phyloP scores from a whole-genome alignment of 495 filamentous ascomycete species.

The Lepraria neglecta region DNA sequence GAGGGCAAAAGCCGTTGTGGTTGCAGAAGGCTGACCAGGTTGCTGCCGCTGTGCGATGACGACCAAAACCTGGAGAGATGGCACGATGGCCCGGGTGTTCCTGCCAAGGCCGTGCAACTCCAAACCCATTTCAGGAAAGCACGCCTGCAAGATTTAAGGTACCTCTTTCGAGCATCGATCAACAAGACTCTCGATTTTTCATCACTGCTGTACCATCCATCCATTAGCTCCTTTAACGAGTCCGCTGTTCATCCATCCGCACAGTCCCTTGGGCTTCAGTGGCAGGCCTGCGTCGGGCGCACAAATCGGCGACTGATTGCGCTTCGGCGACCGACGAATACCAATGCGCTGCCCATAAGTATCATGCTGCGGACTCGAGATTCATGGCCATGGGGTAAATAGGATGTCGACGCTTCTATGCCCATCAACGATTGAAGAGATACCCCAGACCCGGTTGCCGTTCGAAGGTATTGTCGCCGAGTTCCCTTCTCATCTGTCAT shows the following conservation, averaged over 20 bases:
- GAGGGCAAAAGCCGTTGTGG: constrained; percentile 1
- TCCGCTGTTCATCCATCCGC: too few relatives aligned
- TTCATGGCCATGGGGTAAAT: too few relatives aligned
- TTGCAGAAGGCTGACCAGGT: not conserved
- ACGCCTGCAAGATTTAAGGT: not conserved
- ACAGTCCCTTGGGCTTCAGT: not conserved
- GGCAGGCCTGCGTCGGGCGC: not conserved
- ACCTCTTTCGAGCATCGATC: not conserved
- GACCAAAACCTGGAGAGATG: not conserved
- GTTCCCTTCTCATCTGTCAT: not conserved
- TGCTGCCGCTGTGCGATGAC: constrained; percentile 2
- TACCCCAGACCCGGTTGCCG: too few relatives aligned
- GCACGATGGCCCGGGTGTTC: too few relatives aligned
- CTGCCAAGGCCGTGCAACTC: constrained; percentile 7
- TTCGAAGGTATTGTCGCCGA: not conserved
- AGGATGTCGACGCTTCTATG: too few relatives aligned
- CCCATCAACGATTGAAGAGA: too few relatives aligned
- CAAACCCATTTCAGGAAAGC: not conserved
- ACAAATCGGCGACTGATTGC: not conserved
- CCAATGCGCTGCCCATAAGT: not conserved
- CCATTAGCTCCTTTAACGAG: too few relatives aligned
- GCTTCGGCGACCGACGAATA: not conserved
- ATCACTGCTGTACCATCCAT: too few relatives aligned
- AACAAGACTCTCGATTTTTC: not conserved
- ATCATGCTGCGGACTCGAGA: not conserved